These are phyloP conservation scores for Arachis hypogaea DNA, from an alignment of 306 rosid species.

Conservation along the genomic window DNA sequence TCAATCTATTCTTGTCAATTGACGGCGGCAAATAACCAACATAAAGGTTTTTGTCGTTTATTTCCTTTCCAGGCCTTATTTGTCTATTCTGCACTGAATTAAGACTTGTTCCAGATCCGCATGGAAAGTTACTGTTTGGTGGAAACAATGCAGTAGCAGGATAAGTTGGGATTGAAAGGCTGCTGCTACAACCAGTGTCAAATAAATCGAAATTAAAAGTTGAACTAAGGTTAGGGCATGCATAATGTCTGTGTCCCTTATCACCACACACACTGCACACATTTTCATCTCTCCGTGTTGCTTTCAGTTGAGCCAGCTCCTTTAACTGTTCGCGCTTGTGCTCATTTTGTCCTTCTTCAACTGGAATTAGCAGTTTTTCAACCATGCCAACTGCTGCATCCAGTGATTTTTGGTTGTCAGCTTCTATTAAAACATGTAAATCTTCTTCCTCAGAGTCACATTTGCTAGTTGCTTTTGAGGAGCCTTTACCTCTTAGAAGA, in stretches of 20 bases:
- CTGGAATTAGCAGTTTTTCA: slow-evolving; percentile 37
- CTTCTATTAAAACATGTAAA: slow-evolving; percentile 37
- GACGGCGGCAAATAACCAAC: slow-evolving; percentile 27
- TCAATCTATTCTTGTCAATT: slow-evolving; percentile 26
- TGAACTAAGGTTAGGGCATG: slow-evolving; percentile 22
- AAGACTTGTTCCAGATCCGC: slow-evolving; percentile 1
- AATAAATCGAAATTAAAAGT: slow-evolving; percentile 17
- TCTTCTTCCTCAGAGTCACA: slow-evolving; percentile 22
- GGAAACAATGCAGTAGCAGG: slow-evolving; percentile 12
- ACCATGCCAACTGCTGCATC: slow-evolving; percentile 39
- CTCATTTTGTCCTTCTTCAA: slow-evolving; percentile 34
- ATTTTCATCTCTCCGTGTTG: slow-evolving; percentile 22
- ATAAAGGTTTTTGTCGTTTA: slow-evolving; percentile 31
- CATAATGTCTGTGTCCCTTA: slow-evolving; percentile 23
- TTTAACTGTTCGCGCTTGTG: slow-evolving; percentile 32
- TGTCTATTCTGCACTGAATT: slow-evolving; percentile 16
- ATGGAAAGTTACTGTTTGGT: background rate
- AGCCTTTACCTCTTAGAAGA: slow-evolving; percentile 67
- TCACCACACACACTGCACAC: slow-evolving; percentile 31
- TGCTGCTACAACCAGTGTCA: background rate
- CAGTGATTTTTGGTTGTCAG: slow-evolving; percentile 30
- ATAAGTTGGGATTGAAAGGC: slow-evolving; percentile 4
- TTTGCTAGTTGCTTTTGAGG: slow-evolving; percentile 36
- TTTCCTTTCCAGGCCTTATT: slow-evolving; percentile 20
- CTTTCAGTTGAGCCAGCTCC: slow-evolving; percentile 31